Conservation (phyloP, 192 early-diverging fungal species). For the Backusella tuberculispora region DNA sequence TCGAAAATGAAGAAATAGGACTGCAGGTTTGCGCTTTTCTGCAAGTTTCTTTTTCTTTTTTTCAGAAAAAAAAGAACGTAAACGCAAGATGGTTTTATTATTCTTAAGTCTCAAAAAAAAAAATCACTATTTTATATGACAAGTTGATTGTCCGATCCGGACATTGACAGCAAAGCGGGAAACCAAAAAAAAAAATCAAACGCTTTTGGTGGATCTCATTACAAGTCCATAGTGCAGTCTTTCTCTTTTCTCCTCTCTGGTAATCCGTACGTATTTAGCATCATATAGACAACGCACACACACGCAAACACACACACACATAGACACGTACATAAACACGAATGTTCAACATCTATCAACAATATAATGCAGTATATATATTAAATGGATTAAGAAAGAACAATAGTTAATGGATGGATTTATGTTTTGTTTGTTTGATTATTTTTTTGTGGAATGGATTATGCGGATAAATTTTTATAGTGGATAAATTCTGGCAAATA, state of each 20-base stretch:
- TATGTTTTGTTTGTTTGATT: no score
- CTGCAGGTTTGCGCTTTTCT: no score
- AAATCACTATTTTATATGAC: neutral
- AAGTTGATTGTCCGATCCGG: neutral
- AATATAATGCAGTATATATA: neutral
- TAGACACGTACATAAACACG: neutral
- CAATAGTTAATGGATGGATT: neutral
- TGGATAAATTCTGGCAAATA: no score
- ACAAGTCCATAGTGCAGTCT: neutral
- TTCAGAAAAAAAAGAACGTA: no score
- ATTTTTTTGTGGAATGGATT: neutral
- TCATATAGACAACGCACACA: neutral
- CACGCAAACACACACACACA: neutral
- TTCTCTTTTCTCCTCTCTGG: conserved; percentile 14
- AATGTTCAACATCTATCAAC: neutral
- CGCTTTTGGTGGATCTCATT: conserved; percentile 5
- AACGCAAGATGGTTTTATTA: no score
- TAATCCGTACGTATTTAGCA: conserved; percentile 2
- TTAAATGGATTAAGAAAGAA: neutral
- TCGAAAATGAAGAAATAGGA: no score
- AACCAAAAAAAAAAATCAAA: neutral
- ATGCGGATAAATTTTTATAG: neutral
- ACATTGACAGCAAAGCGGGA: conserved; percentile 6
- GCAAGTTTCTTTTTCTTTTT: no score
- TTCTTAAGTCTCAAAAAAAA: no score